Evolutionary conservation across 2,329 filamentous ascomycete species (phyloP).

Genomic region (Epichloe hybrida): DNA sequence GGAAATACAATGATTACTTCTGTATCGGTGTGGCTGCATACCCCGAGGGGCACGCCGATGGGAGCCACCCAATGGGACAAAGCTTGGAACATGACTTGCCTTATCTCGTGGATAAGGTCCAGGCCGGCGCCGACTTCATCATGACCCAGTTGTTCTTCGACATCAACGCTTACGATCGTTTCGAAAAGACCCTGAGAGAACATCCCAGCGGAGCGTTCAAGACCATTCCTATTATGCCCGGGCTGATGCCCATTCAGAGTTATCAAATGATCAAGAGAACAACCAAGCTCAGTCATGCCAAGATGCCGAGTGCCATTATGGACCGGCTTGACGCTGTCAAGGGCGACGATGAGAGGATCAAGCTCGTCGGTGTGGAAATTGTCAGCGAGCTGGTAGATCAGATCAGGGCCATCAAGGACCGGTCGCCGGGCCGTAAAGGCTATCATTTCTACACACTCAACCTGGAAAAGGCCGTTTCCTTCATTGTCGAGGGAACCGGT

Average conservation of each 20-base stretch:
- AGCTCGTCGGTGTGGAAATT: conserved; percentile 68
- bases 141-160: conserved; percentile 99
- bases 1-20: conserved; percentile 84
- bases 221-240: conserved; percentile 79
- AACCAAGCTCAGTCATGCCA: conserved; percentile 86
- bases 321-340: conserved; percentile 58
- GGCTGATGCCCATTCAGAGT: conserved; percentile 94
- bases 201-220: conserved; percentile 80
- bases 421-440: conserved; percentile 50
- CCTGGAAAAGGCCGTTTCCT: conserved; percentile 87
- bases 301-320: conserved; percentile 58
- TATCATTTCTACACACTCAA: conserved; percentile 98
- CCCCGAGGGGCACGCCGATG: conserved; percentile 87
- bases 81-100: conserved; percentile 70
- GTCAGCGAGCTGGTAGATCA: conserved; percentile 71
- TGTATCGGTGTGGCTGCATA: conserved; percentile 91
- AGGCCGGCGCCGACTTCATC: conserved; percentile 90
- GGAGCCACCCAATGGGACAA: conserved; percentile 62
- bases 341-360: conserved; percentile 69
- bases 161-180: conserved; percentile 64
- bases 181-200: conserved; percentile 62
- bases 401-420: conserved; percentile 51
- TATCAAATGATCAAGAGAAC: conserved; percentile 92
- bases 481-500: conserved; percentile 75
- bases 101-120: conserved; percentile 78